A percentile compares a stretch with the other conserved stretches of the same genome.
phyloP scores from a whole-genome alignment of 2,329 filamentous ascomycete species.

The Emmonsia crescens region DNA sequence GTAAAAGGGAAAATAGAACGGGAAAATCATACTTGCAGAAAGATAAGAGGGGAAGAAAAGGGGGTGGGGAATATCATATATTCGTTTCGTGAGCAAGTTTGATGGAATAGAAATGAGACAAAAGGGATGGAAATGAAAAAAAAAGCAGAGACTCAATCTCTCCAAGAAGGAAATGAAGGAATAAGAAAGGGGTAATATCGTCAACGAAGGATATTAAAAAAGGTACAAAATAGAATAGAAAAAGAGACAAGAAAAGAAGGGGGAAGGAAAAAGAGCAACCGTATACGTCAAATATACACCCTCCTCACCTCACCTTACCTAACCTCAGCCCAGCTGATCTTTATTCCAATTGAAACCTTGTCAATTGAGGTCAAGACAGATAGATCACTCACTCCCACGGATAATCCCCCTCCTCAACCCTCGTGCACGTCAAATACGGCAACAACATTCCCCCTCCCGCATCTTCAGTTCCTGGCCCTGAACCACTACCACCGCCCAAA shows the following conservation, averaged over 20 bases:
- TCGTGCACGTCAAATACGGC: constrained; percentile 55
- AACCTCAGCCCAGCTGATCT: background rate
- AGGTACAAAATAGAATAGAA: constrained; percentile 1
- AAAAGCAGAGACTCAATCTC: background rate
- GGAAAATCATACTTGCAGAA: background rate
- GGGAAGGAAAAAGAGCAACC: background rate
- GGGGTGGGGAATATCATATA: background rate
- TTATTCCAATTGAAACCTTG: background rate
- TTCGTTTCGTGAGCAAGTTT: background rate
- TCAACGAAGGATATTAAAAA: background rate
- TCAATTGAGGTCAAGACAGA: background rate
- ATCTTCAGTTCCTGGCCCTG: constrained; percentile 4
- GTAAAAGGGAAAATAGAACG: background rate
- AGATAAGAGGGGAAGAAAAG: background rate
- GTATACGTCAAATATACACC: background rate
- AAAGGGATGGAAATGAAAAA: background rate
- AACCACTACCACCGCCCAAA: constrained; percentile 15
- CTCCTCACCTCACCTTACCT: background rate
- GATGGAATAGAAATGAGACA: background rate
- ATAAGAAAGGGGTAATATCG: background rate
- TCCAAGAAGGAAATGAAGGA: background rate
- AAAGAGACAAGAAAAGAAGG: constrained; percentile 4
- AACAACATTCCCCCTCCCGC: constrained; percentile 24
- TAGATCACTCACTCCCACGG: constrained; percentile 43
- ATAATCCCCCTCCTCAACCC: constrained; percentile 51